These are phyloP conservation scores for Bisporella sp. DNA, from an alignment of 2,329 filamentous ascomycete species.

Conservation along the genomic window DNA sequence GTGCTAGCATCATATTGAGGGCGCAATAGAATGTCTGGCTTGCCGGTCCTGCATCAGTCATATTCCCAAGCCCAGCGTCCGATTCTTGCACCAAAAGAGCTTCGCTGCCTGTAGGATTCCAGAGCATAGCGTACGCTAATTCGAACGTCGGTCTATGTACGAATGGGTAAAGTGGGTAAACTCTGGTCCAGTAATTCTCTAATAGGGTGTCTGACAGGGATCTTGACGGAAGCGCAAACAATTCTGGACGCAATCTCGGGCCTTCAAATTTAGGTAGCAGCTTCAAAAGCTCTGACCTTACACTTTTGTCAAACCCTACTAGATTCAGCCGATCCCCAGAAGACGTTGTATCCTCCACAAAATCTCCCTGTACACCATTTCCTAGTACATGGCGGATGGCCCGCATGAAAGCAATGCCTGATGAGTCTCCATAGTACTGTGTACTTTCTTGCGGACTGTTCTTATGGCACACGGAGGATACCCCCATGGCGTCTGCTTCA, in stretches of 20 bases:
- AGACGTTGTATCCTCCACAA: background rate
- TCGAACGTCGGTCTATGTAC: background rate
- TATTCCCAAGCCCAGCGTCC: background rate
- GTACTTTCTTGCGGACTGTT: no score
- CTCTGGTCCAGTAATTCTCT: background rate
- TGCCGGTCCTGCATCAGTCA: background rate
- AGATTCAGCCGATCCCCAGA: background rate
- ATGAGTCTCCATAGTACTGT: no score
- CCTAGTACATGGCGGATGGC: no score
- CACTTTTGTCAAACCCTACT: background rate
- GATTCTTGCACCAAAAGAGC: background rate
- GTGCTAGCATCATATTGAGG: slow-evolving; percentile 5
- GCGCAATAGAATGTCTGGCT: slow-evolving; percentile 3
- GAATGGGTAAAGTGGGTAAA: background rate
- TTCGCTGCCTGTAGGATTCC: background rate
- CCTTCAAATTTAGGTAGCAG: background rate
- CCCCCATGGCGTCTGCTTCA: no score
- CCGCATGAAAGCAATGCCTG: no score
- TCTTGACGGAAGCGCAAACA: background rate
- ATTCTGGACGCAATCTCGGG: background rate
- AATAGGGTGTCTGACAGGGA: background rate
- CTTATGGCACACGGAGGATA: no score
- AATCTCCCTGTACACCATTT: background rate
- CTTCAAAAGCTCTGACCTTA: background rate
- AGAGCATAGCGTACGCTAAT: background rate